Evolutionary conservation across 768 basidiomycete genomes (phyloP).

Genomic region (Lactifluus hygrophoroides): DNA sequence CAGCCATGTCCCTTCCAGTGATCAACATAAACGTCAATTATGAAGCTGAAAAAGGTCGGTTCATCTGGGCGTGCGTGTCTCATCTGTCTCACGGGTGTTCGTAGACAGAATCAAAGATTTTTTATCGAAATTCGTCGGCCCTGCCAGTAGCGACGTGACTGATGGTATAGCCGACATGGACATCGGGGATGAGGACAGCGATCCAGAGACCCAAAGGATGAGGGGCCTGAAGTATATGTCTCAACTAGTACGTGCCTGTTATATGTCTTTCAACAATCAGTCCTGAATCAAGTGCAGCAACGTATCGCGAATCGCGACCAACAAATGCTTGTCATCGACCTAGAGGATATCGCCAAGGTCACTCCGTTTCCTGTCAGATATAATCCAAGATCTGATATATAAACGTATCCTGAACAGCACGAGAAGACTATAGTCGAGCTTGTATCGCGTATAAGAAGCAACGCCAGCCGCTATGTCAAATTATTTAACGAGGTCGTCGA

Average conservation of each 20-base stretch:
- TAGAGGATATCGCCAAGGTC: constrained; percentile 80
- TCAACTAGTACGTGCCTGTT: constrained; percentile 54
- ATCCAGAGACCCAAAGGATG: constrained; percentile 26
- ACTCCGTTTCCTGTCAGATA: constrained; percentile 19
- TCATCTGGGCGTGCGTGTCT: background rate
- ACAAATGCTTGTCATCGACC: constrained; percentile 77
- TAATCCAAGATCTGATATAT: background rate
- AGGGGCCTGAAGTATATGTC: constrained; percentile 68
- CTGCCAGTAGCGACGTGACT: constrained; percentile 53
- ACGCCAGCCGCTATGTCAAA: constrained; percentile 82
- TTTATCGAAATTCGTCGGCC: constrained; percentile 56
- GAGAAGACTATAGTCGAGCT: constrained; percentile 66
- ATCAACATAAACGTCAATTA: constrained; percentile 57
- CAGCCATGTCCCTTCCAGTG: constrained; percentile 58
- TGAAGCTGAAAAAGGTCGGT: constrained; percentile 59
- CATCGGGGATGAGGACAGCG: constrained; percentile 44
- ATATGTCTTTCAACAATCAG: background rate
- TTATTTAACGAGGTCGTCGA: constrained; percentile 90
- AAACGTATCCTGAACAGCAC: constrained; percentile 36
- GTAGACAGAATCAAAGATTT: constrained; percentile 65
- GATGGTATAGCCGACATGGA: constrained; percentile 62
- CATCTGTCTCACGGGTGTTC: background rate
- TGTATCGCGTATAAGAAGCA: constrained; percentile 68
- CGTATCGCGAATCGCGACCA: constrained; percentile 88
- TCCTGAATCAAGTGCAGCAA: constrained; percentile 48